phyloP scores from a whole-genome alignment of 306 rosid species.

The Inga leiocalycina region DNA sequence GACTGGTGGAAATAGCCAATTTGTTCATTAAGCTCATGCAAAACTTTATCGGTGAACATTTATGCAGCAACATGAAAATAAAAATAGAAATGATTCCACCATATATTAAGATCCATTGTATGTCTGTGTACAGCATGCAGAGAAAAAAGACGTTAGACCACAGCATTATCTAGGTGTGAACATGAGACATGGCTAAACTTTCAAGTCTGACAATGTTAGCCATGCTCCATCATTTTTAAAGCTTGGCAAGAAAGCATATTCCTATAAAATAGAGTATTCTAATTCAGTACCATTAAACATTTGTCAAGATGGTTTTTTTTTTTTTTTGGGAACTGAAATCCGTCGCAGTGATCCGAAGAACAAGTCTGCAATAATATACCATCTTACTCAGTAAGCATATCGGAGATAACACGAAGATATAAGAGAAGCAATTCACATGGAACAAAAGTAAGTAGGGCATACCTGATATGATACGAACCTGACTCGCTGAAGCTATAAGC shows the following conservation, averaged over 20 bases:
- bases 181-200: slow-evolving; percentile 32
- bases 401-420: neutral
- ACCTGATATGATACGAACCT: slow-evolving; percentile 1
- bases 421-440: slow-evolving; percentile 14
- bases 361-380: slow-evolving; percentile 30
- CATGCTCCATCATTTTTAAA: slow-evolving; percentile 33
- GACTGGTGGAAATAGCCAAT: neutral
- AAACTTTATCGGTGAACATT: neutral
- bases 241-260: slow-evolving; percentile 33
- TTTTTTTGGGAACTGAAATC: neutral
- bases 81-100: neutral
- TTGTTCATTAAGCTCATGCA: slow-evolving; percentile 5
- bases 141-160: slow-evolving; percentile 16
- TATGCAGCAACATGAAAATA: neutral
- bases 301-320: neutral
- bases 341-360: slow-evolving; percentile 27
- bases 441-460: slow-evolving; percentile 14
- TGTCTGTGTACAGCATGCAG: slow-evolving; percentile 3
- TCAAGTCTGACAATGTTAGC: slow-evolving; percentile 19
- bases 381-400: slow-evolving; percentile 10
- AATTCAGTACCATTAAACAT: slow-evolving; percentile 32
- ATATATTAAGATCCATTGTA: neutral
- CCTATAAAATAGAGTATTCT: slow-evolving; percentile 1
- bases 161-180: slow-evolving; percentile 2
- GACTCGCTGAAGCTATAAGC: slow-evolving; percentile 17